A percentile compares a stretch with the other conserved stretches of the same genome.
Conservation (phyloP, 176 grass and related monocot species). For the Carex pumila region DNA sequence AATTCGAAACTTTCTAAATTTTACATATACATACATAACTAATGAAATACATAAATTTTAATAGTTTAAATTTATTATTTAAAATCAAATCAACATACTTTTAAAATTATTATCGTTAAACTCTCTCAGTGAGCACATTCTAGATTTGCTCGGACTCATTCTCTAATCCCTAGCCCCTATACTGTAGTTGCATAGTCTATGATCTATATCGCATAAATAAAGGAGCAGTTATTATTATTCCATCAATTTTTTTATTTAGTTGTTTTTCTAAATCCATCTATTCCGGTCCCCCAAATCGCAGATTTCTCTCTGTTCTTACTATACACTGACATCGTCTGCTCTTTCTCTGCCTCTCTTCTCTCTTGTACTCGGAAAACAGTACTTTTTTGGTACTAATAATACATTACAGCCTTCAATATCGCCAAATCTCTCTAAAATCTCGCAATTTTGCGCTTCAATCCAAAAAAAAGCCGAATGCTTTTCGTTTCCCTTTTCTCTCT, state of each 20-base stretch:
- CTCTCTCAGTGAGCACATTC: too few relatives aligned
- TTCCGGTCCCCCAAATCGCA: conserved; percentile 9
- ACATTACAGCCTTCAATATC: background rate
- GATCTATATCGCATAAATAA: background rate
- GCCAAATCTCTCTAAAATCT: background rate
- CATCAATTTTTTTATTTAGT: background rate
- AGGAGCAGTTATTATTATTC: background rate
- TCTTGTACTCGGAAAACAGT: background rate
- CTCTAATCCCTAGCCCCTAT: background rate
- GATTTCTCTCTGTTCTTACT: conserved; percentile 20
- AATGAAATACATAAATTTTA: too few relatives aligned
- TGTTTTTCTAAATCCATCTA: background rate
- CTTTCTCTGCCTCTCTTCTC: background rate
- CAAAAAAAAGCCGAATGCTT: background rate
- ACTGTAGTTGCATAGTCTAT: background rate
- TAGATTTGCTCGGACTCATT: too few relatives aligned
- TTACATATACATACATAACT: too few relatives aligned
- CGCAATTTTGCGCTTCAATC: background rate
- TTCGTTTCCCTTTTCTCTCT: background rate
- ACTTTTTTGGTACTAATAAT: background rate
- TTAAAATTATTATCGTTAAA: too few relatives aligned
- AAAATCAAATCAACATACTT: too few relatives aligned
- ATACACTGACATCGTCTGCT: background rate
- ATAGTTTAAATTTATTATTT: too few relatives aligned
- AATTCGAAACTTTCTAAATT: too few relatives aligned